A percentile compares a stretch with the other conserved stretches of the same genome.
Conservation (phyloP, 78 protist genomes). For the Trichosphaerium sp. region DNA sequence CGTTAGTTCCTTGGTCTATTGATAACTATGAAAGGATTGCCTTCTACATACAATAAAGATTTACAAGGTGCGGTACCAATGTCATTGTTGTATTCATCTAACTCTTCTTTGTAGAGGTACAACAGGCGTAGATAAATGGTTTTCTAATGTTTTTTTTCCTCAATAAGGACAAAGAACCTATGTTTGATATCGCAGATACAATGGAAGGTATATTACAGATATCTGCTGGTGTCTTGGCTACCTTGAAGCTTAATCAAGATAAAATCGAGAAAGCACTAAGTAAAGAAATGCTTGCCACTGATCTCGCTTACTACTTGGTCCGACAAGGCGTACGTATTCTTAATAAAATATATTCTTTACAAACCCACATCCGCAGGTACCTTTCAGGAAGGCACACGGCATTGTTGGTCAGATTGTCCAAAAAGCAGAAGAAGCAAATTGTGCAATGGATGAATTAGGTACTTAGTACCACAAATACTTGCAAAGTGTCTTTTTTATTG, state of each 20-base stretch:
- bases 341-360: not conserved
- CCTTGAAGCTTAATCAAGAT: slow-evolving; percentile 13
- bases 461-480: too few relatives aligned
- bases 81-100: not conserved
- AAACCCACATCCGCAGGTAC: slow-evolving; percentile 5
- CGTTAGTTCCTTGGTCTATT: too few relatives aligned
- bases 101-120: not conserved
- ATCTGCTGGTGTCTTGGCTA: slow-evolving; percentile 31
- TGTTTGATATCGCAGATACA: slow-evolving; percentile 42
- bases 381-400: slow-evolving; percentile 59
- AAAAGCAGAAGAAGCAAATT: slow-evolving; percentile 20
- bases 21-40: slow-evolving; percentile 39
- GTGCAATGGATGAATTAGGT: slow-evolving; percentile 5
- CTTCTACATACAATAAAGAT: slow-evolving; percentile 68
- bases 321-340: slow-evolving; percentile 24
- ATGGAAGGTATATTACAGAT: slow-evolving; percentile 10
- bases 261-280: slow-evolving; percentile 26
- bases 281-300: slow-evolving; percentile 54
- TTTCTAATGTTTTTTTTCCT: too few relatives aligned
- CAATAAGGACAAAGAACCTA: slow-evolving; percentile 54
- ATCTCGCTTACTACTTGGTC: slow-evolving; percentile 57
- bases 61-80: too few relatives aligned
- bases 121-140: not conserved
- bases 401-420: slow-evolving; percentile 28
- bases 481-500: too few relatives aligned